Evolutionary conservation across 169 alveolate species (phyloP), one percentile per base, ranked within the genome.

Genomic region (Eimeria falciformis): DNA sequence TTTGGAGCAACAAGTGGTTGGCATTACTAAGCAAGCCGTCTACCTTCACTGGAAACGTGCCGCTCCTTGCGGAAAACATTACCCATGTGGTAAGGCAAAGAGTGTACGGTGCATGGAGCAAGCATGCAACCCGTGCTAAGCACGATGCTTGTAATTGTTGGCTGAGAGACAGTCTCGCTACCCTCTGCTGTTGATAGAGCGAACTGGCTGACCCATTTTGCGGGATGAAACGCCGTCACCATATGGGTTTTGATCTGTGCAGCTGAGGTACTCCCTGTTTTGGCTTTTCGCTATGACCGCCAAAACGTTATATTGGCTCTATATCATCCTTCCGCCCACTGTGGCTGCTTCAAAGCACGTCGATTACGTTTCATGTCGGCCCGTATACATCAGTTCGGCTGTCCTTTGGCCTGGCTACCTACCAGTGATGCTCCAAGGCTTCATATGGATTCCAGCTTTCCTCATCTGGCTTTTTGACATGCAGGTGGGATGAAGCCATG

Each of bases 401-500:
- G 88, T 40, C 71, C 40, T 75, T 53, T 50, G 83, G 71, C 88
- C 83, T 6, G 79, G 88, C 7, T 56, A 71, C 14, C 21, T 78
- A 46, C 88, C 87, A 7, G 69, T 56, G 0, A n/a, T 88, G 12
- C 68, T 88, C 5, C 81, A 75, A 40, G 82, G 79, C 25, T 81
- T 75, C 21, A 56, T 88, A 3, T 88, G 93, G 93, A 12, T 58
- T 3, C 93, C 93, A 46, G 93, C 88, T 12, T 75, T 88, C 55
- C 93, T 88, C 82, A 73, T 88, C 29, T 88, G 93, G 93, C 82
- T 88, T 23, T 88, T 88, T 25, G 93, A 88, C 55, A n/a, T 88
- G 58, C 93, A 88, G 88, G 93, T 88, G 43, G 14, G 71, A 17
- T 53, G 65, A 3, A 53, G 65, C 17, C 17, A 5, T 53, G 11